Evolutionary conservation across 805 yeast genomes (phyloP).

Genomic region (Teunomyces panamensis): DNA sequence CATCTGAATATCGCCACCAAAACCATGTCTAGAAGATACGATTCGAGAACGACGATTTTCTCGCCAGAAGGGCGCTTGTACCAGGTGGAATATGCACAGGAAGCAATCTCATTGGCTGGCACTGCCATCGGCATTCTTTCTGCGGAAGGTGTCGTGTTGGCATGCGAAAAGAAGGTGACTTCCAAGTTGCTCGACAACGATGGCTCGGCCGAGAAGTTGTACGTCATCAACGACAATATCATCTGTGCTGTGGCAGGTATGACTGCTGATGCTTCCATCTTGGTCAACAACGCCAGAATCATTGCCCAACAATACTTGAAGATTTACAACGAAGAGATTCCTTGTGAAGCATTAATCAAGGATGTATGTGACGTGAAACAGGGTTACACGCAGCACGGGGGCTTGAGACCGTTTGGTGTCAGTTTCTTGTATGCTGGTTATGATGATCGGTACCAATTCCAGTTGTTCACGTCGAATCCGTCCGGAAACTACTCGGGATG

Average conservation of each 20-base stretch:
- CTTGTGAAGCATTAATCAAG: slow-evolving; percentile 88
- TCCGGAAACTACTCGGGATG: slow-evolving; percentile 98
- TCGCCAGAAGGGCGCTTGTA: slow-evolving; percentile 98
- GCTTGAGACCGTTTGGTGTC: slow-evolving; percentile 97
- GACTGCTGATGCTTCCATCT: slow-evolving; percentile 93
- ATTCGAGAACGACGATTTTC: slow-evolving; percentile 96
- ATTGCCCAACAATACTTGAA: slow-evolving; percentile 82
- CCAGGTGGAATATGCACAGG: slow-evolving; percentile 96
- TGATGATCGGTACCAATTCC: slow-evolving; percentile 87
- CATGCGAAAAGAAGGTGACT: slow-evolving; percentile 95
- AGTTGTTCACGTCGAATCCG: slow-evolving; percentile 92
- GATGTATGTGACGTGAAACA: slow-evolving; percentile 91
- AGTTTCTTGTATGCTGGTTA: slow-evolving; percentile 94
- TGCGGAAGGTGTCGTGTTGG: slow-evolving; percentile 85
- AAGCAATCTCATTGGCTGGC: slow-evolving; percentile 82
- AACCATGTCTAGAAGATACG: slow-evolving; percentile 91
- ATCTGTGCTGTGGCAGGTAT: slow-evolving; percentile 97
- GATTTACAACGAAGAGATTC: slow-evolving; percentile 87
- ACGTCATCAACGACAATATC: slow-evolving; percentile 76
- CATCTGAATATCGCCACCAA: not conserved
- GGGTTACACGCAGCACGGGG: slow-evolving; percentile 98
- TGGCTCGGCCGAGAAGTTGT: slow-evolving; percentile 88
- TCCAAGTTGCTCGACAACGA: slow-evolving; percentile 92
- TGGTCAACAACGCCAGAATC: slow-evolving; percentile 83
- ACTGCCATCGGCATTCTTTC: slow-evolving; percentile 78